These are phyloP conservation scores for Coemansia biformis DNA, from an alignment of 192 early-diverging fungal genomes.

Conservation along the genomic window DNA sequence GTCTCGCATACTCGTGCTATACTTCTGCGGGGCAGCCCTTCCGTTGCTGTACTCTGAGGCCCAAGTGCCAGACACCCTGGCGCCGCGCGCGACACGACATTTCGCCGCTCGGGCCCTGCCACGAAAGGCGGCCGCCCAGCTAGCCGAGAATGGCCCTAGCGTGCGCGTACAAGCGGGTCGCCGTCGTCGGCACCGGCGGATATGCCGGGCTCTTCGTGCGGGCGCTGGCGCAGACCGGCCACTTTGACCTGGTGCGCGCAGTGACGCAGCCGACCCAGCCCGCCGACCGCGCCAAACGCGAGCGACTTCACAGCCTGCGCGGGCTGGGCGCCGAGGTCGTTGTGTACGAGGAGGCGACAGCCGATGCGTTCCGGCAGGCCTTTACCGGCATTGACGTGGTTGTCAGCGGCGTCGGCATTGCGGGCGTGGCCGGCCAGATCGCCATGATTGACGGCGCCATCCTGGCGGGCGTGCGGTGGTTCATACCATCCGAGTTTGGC, in stretches of 20 bases:
- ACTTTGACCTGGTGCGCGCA: slow-evolving; percentile 25
- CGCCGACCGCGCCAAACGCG: slow-evolving; percentile 15
- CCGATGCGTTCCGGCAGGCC: slow-evolving; percentile 8
- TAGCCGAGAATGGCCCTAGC: slow-evolving; percentile 1
- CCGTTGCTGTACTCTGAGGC: too few relatives aligned
- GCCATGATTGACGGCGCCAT: slow-evolving; percentile 41
- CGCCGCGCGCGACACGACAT: too few relatives aligned
- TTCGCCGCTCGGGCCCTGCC: too few relatives aligned
- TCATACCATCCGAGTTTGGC: slow-evolving; percentile 46
- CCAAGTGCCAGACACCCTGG: too few relatives aligned
- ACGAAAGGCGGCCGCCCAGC: too few relatives aligned
- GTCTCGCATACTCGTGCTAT: too few relatives aligned
- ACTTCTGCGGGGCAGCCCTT: too few relatives aligned
- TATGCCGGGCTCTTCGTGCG: slow-evolving; percentile 28
- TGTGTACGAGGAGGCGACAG: slow-evolving; percentile 7
- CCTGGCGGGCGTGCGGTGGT: slow-evolving; percentile 37
- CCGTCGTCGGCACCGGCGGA: slow-evolving; percentile 41
- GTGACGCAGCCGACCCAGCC: slow-evolving; percentile 19
- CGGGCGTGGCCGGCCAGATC: slow-evolving; percentile 19
- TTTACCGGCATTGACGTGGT: slow-evolving; percentile 30
- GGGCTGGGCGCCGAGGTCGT: slow-evolving; percentile 17
- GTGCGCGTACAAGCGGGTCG: slow-evolving; percentile 20
- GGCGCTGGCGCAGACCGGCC: slow-evolving; percentile 12
- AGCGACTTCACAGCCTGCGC: slow-evolving; percentile 12
- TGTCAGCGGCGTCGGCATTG: slow-evolving; percentile 27